phyloP scores from a whole-genome alignment of 2,329 filamentous ascomycete species.

The Fusarium sp. region DNA sequence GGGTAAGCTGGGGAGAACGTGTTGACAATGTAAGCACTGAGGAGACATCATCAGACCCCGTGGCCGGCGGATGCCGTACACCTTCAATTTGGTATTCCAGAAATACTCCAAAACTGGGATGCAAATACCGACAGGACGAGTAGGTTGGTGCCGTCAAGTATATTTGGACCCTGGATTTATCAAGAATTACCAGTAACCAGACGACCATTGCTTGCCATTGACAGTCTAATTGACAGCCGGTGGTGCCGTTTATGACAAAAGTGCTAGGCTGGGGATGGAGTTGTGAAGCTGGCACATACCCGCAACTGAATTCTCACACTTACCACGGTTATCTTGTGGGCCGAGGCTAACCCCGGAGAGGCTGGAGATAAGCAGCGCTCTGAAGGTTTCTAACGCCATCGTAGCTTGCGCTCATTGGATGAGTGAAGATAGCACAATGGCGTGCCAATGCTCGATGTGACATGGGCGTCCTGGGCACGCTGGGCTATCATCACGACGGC shows the following conservation, averaged over 20 bases:
- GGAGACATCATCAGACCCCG: not conserved
- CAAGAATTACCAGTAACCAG: conserved; percentile 9
- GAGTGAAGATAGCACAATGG: conserved; percentile 28
- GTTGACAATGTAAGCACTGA: not conserved
- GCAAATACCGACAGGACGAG: conserved; percentile 8
- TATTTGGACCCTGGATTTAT: conserved; percentile 31
- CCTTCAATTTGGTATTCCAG: conserved; percentile 14
- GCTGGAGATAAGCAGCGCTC: conserved; percentile 47
- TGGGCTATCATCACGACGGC: not conserved
- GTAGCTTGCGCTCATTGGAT: conserved; percentile 35
- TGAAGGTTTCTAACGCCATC: conserved; percentile 37
- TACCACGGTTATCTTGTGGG: conserved; percentile 31
- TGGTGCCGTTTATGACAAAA: conserved; percentile 39
- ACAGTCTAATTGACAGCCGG: conserved; percentile 27
- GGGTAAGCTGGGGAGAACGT: not conserved
- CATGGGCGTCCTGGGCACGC: conserved; percentile 6
- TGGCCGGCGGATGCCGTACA: not conserved
- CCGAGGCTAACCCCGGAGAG: conserved; percentile 46
- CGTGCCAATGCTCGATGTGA: conserved; percentile 37
- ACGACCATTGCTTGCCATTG: conserved; percentile 12
- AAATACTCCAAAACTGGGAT: conserved; percentile 18
- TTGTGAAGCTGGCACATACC: conserved; percentile 15
- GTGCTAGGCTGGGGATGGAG: conserved; percentile 30
- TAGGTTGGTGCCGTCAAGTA: not conserved
- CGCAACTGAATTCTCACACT: conserved; percentile 19